Percentiles rank a stretch among this genome's conserved stretches.
phyloP scores from a whole-genome alignment of 768 basidiomycete species.

The Coprinopsis cinerea region DNA sequence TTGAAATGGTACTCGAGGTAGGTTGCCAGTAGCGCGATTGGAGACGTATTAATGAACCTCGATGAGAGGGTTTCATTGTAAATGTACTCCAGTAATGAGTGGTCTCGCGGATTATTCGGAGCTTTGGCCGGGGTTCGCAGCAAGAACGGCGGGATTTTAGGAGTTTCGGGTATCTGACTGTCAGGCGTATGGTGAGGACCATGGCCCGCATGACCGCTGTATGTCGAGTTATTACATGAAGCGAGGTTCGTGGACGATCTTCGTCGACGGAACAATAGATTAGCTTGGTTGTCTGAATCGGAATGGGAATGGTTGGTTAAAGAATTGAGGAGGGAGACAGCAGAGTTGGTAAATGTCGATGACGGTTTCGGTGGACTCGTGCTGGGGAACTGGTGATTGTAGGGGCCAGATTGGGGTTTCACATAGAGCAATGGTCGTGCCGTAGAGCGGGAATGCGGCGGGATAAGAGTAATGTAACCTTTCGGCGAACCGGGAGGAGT shows the following conservation, averaged over 20 bases:
- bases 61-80: constrained; percentile 65
- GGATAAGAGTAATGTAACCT: constrained; percentile 7
- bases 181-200: not conserved
- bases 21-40: constrained; percentile 55
- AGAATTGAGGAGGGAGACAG: constrained; percentile 22
- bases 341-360: constrained; percentile 17
- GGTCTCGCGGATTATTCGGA: constrained; percentile 59
- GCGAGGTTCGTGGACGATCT: constrained; percentile 11
- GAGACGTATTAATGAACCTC: constrained; percentile 62
- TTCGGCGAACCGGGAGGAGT: constrained; percentile 9
- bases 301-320: constrained; percentile 12
- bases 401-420: constrained; percentile 12
- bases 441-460: constrained; percentile 18
- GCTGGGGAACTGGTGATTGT: not conserved
- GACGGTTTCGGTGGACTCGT: constrained; percentile 9
- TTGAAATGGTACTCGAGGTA: constrained; percentile 55
- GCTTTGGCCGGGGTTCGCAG: constrained; percentile 31
- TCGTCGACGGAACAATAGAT: constrained; percentile 9
- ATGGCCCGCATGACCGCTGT: not conserved
- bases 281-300: constrained; percentile 1
- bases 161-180: not conserved
- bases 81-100: constrained; percentile 55
- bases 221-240: not conserved
- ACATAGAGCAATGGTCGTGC: constrained; percentile 16
- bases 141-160: constrained; percentile 25